phyloP scores from a whole-genome alignment of 164 flowering plant genomes.

The Piper longum region DNA sequence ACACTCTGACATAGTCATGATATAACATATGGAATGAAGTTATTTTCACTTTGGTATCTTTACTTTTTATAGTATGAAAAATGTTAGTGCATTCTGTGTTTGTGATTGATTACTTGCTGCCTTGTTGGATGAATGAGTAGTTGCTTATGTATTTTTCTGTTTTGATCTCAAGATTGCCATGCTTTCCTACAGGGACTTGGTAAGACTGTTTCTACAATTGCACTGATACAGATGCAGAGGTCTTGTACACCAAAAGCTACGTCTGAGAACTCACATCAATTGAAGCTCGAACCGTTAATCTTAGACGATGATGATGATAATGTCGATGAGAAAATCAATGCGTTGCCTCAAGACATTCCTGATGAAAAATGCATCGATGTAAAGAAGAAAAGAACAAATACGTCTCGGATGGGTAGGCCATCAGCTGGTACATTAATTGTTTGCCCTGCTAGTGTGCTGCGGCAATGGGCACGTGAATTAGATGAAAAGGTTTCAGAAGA shows the following conservation, averaged over 20 bases:
- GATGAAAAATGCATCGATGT: constrained; percentile 21
- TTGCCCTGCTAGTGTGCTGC: constrained; percentile 92
- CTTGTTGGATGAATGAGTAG: not conserved
- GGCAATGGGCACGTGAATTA: constrained; percentile 91
- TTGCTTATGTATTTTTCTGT: not conserved
- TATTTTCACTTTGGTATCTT: not conserved
- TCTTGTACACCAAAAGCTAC: constrained; percentile 28
- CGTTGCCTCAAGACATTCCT: constrained; percentile 19
- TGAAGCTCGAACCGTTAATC: constrained; percentile 53
- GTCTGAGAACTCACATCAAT: constrained; percentile 15
- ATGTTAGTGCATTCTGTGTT: not conserved
- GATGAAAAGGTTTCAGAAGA: constrained; percentile 64
- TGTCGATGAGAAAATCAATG: constrained; percentile 35
- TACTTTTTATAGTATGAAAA: not conserved
- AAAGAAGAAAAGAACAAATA: constrained; percentile 11
- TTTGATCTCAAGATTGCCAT: not conserved
- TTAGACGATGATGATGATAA: constrained; percentile 75
- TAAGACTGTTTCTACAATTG: constrained; percentile 83
- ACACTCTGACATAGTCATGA: not conserved
- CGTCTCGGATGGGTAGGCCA: constrained; percentile 37
- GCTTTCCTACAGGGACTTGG: constrained; percentile 78
- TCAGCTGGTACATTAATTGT: constrained; percentile 90
- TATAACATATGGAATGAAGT: not conserved
- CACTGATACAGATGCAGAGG: constrained; percentile 70
- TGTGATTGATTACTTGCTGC: not conserved